Conservation (phyloP, 306 rosid species). For the Cicer chorassanicum region DNA sequence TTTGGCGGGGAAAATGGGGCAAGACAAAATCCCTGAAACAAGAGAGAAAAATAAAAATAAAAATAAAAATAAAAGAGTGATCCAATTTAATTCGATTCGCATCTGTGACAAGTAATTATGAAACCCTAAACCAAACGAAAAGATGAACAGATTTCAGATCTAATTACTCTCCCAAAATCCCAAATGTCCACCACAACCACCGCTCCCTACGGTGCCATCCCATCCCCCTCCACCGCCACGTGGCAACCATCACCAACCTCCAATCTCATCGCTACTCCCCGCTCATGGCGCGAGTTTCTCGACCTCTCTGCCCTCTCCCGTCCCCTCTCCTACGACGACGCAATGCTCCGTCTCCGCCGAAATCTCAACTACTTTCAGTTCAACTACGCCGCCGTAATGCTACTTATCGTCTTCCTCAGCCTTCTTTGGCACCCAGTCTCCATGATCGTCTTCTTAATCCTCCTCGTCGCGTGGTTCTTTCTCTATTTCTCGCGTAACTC, state of each 20-base stretch:
- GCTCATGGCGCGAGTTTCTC: conserved; percentile 56
- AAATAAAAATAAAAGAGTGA: not conserved
- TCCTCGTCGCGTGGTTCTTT: conserved; percentile 51
- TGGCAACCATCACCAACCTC: conserved; percentile 4
- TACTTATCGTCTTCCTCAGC: conserved; percentile 48
- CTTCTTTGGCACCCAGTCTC: conserved; percentile 57
- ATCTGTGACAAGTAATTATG: not conserved
- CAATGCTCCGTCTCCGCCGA: conserved; percentile 50
- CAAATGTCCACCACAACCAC: conserved; percentile 43
- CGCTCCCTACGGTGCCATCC: conserved; percentile 41
- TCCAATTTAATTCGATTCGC: conserved; percentile 7
- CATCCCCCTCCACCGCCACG: conserved; percentile 25
- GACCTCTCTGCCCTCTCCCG: conserved; percentile 50
- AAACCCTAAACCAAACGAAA: not conserved
- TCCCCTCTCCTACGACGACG: conserved; percentile 48
- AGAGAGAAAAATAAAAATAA: not conserved
- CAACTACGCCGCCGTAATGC: conserved; percentile 50
- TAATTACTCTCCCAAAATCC: not conserved
- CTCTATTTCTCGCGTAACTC: conserved; percentile 52
- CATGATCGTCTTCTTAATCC: conserved; percentile 48
- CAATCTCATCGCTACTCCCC: conserved; percentile 39
- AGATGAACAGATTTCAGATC: conserved; percentile 42
- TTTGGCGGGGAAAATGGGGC: not conserved
- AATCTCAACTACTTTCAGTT: conserved; percentile 54
- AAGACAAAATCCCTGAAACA: not conserved